These are phyloP conservation scores for Trichoderma semiorbis DNA, from an alignment of 2,329 filamentous ascomycete species.

Conservation along the genomic window DNA sequence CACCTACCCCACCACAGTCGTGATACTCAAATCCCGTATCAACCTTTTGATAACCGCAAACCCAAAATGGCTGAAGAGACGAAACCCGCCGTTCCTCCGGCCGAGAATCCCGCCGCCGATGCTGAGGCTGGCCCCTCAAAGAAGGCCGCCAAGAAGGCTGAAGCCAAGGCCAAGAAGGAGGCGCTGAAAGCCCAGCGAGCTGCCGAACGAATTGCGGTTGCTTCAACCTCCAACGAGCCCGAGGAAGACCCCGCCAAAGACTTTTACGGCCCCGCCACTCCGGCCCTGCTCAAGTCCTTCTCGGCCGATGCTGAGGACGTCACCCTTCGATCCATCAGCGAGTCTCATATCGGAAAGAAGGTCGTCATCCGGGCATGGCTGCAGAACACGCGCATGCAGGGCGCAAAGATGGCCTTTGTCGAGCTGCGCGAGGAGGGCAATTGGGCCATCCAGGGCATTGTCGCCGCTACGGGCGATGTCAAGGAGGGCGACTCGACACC, in stretches of 20 bases:
- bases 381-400: constrained; percentile 61
- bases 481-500: constrained; percentile 29
- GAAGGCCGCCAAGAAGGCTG: constrained; percentile 80
- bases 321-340: constrained; percentile 60
- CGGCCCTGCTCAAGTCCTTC: constrained; percentile 48
- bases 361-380: constrained; percentile 77
- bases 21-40: not conserved
- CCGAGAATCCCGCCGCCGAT: not conserved
- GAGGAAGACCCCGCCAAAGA: constrained; percentile 67
- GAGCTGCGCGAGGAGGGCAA: constrained; percentile 70
- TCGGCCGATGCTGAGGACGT: constrained; percentile 49
- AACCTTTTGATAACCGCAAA: not conserved
- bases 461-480: constrained; percentile 62
- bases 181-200: constrained; percentile 70
- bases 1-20: constrained; percentile 12
- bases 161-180: constrained; percentile 84
- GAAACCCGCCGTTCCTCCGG: not conserved
- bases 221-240: constrained; percentile 63
- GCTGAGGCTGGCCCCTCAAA: constrained; percentile 34
- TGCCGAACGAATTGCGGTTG: constrained; percentile 71
- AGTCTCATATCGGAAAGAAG: constrained; percentile 64
- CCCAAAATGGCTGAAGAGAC: constrained; percentile 14
- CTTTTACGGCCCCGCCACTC: constrained; percentile 72
- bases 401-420: constrained; percentile 79
- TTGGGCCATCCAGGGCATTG: constrained; percentile 75